phyloP scores from a whole-genome alignment of 1,139 yeast genomes.

The Diutina ranongensis region DNA sequence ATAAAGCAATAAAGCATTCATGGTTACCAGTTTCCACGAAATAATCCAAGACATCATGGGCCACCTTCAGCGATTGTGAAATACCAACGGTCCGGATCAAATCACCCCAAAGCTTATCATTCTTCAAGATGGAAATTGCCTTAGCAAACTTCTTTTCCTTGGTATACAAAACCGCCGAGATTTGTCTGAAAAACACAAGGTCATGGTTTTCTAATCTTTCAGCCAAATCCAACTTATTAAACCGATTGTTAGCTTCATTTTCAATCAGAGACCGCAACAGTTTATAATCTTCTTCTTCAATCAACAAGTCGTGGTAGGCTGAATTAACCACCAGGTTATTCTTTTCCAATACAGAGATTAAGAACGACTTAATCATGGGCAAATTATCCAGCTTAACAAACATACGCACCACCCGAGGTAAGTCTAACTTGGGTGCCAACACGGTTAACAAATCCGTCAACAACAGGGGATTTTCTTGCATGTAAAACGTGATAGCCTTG shows the following conservation, averaged over 20 bases:
- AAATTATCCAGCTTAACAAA: slow-evolving; percentile 92
- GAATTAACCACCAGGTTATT: slow-evolving; percentile 86
- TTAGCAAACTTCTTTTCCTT: slow-evolving; percentile 90
- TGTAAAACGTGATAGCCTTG: slow-evolving; percentile 91
- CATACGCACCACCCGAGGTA: slow-evolving; percentile 90
- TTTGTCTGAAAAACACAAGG: slow-evolving; percentile 84
- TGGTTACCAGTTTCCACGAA: slow-evolving; percentile 96
- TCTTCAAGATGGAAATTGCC: slow-evolving; percentile 78
- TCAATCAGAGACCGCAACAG: slow-evolving; percentile 82
- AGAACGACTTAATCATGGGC: slow-evolving; percentile 91
- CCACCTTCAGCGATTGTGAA: slow-evolving; percentile 68
- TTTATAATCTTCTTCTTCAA: slow-evolving; percentile 94
- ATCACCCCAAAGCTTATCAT: slow-evolving; percentile 91
- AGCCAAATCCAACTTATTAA: slow-evolving; percentile 87
- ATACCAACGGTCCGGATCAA: slow-evolving; percentile 88
- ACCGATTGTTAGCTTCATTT: slow-evolving; percentile 66
- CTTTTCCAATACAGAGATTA: slow-evolving; percentile 82
- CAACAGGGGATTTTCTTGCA: slow-evolving; percentile 84
- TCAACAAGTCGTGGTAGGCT: slow-evolving; percentile 90
- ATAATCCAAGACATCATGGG: slow-evolving; percentile 80
- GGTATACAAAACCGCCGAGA: slow-evolving; percentile 87
- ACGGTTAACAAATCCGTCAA: slow-evolving; percentile 79
- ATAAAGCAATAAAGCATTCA: slow-evolving; percentile 87
- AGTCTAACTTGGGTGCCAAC: slow-evolving; percentile 83
- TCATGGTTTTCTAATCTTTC: slow-evolving; percentile 88